Evolutionary conservation across 306 rosid species (phyloP), one percentile per base, ranked within the genome.

Genomic region (Cicer arietinum): DNA sequence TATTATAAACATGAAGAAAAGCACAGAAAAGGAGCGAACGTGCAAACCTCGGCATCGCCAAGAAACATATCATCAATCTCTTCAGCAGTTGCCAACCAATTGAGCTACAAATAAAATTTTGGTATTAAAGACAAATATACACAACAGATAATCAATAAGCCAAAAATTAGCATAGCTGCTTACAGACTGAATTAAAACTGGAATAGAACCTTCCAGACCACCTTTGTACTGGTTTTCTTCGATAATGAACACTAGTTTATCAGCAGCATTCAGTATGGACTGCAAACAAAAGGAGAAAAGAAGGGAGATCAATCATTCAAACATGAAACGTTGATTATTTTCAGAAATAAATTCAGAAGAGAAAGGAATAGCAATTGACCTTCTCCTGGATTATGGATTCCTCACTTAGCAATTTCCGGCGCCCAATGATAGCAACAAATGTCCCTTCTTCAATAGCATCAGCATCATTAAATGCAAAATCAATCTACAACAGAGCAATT

Each of bases 381-480:
- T 92, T 92, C 89, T 87, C 89, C 81, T 90, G 89, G 70, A 90
- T 73, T 74, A 90, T 83, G 67, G 96, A 92, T 75, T 88, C 96
- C 62, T 84, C 96, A n/a, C 67, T 78, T 67, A 79, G 88, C 58
- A 76, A 76, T 60, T 83, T 89, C 17, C 80, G 81, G 22, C 90
- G 85, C 65, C 98, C 98, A 54, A 92, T 90, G 80, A 93, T 71
- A 78, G 95, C 85, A 74, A 79, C 68, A 44, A 93, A 88, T 57
- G 91, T 89, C 63, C 90, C 91, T 89, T 93, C 91, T 89, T 93
- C 98, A 78, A 93, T 83, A 71, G 73, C 81, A 83, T 90, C 96
- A 81, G 95, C 96, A 78, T 93, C 98, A 82, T 89, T 96, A 88
- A 93, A 93, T 73, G 95, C 94, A 85, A 90, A 89, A 83, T 93